Conservation (phyloP, 768 basidiomycete species). For the Obba rivulosa region DNA sequence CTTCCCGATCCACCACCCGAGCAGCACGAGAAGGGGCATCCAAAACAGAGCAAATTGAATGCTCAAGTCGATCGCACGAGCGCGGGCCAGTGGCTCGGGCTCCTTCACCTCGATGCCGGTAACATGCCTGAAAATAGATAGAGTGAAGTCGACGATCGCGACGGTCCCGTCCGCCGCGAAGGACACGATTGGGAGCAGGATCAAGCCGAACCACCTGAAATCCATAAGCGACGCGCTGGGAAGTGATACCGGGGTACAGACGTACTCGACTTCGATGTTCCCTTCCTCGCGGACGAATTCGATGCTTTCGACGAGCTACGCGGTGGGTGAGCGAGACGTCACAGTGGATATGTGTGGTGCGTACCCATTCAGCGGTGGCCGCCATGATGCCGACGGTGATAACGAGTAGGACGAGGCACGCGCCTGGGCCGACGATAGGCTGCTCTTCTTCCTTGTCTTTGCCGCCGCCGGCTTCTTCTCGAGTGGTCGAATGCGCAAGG, state of each 20-base stretch:
- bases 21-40: conserved; percentile 67
- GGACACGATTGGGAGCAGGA: conserved; percentile 62
- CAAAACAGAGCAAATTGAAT: conserved; percentile 77
- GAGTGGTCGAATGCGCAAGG: too few relatives aligned
- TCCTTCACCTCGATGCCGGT: conserved; percentile 33
- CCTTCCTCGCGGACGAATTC: conserved; percentile 40
- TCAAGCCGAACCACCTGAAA: conserved; percentile 52
- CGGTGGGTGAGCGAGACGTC: background rate
- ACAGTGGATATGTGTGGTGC: conserved; percentile 7
- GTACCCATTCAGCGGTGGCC: conserved; percentile 65
- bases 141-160: conserved; percentile 30
- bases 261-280: background rate
- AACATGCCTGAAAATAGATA: conserved; percentile 29
- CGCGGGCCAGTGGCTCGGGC: conserved; percentile 56
- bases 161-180: conserved; percentile 63
- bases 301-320: conserved; percentile 60
- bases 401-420: conserved; percentile 48
- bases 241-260: background rate
- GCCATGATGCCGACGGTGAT: conserved; percentile 58
- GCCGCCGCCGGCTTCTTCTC: conserved; percentile 20
- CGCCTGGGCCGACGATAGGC: conserved; percentile 60
- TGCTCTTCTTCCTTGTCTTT: conserved; percentile 38
- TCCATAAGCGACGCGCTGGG: too few relatives aligned
- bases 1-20: conserved; percentile 61
- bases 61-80: conserved; percentile 67